Conservation (phyloP, 768 basidiomycete species). For the Serendipita vermifera region DNA sequence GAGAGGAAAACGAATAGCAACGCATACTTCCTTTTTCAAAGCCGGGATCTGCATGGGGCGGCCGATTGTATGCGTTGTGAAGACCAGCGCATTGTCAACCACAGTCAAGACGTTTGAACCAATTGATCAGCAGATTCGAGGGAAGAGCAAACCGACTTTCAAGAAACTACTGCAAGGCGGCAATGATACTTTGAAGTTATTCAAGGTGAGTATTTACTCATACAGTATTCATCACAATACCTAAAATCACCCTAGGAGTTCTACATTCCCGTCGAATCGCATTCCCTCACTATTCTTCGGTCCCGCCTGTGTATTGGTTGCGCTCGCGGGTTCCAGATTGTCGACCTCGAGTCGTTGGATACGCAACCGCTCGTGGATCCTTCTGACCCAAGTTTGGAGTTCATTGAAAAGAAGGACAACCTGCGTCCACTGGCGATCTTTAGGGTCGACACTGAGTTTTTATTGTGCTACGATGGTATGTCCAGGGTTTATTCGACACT, state of each 20-base stretch:
- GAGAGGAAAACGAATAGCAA: constrained; percentile 87
- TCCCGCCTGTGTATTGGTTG: constrained; percentile 96
- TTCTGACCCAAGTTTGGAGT: constrained; percentile 78
- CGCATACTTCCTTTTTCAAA: constrained; percentile 97
- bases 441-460: constrained; percentile 89
- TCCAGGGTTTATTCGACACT: constrained; percentile 12
- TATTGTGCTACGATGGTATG: constrained; percentile 94
- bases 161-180: constrained; percentile 87
- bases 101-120: constrained; percentile 97
- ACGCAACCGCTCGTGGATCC: constrained; percentile 95
- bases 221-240: not conserved
- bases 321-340: constrained; percentile 95
- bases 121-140: constrained; percentile 74
- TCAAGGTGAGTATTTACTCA: constrained; percentile 47
- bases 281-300: constrained; percentile 93
- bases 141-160: constrained; percentile 80
- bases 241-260: constrained; percentile 54
- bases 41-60: constrained; percentile 83
- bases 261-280: constrained; percentile 96
- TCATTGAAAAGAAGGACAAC: constrained; percentile 81
- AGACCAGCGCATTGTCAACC: constrained; percentile 85
- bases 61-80: constrained; percentile 92
- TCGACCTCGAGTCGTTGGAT: constrained; percentile 92
- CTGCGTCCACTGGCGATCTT: constrained; percentile 92
- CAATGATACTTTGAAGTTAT: constrained; percentile 84